Base-by-base conservation (phyloP, 768 basidiomycete species). In the Cubamyces lactineus region DNA sequence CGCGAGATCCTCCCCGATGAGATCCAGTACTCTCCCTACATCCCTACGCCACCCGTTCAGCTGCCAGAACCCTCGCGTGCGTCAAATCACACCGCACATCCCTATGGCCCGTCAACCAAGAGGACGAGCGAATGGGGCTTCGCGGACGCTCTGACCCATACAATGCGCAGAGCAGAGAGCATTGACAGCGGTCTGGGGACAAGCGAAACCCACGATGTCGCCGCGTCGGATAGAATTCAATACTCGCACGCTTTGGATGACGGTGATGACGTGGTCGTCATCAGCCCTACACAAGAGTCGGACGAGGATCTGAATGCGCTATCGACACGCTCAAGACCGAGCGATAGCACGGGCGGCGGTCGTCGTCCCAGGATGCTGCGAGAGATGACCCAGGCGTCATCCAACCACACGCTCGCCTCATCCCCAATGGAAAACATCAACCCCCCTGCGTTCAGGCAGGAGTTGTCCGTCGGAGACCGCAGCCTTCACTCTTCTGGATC, bases 81-180 rank as follows among this genome's bases (percentile, higher is more conserved):
- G 26, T 40, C 50, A 3, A 42, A 60, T 60, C 53, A 62, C 61
- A 56, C 65, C 54, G 43, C 66, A 50, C 66, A 72, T 48, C 63
- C 72, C 5, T 72, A 72, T 45, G 64, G 49, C 1, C 67, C 67
- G 4, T 55, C 62, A 45, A 68, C 75, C n/a, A 81, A 62, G 81
- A 84, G 72, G 80, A 74, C 52, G 40, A 72, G 71, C 57, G 71
- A 72, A 24, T 82, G 85, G 42, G 86, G 84, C 12, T 80, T 90
- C 8, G 87, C 83, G 9, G 87, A 89, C 62, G 84, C 85, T 17
- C 77, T 92, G 39, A 81, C 80, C 2, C 81, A 82, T 66, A 72
- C 69, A 75, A 81, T 59, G 75, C 75, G 45, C 62, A 64, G 71
- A 64, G 47, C 59, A 39, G 49, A 58, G 16, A 76, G 74, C 55